A percentile compares a stretch with the other conserved stretches of the same genome.
These are phyloP conservation scores for Colletotrichum lupini DNA, from an alignment of 2,329 filamentous ascomycete species.

Conservation along the genomic window DNA sequence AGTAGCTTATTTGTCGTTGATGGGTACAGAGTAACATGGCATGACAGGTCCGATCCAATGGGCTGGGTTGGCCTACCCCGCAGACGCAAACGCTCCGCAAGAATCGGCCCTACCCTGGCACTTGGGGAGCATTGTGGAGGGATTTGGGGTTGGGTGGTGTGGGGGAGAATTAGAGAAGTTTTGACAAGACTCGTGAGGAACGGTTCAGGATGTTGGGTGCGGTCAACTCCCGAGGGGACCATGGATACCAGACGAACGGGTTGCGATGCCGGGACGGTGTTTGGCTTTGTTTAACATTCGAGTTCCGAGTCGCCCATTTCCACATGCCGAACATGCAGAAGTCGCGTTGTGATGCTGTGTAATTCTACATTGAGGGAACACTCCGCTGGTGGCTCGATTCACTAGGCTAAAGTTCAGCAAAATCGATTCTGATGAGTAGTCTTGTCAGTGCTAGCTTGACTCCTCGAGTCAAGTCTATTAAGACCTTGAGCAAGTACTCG, in stretches of 20 bases:
- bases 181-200: neutral
- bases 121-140: constrained; percentile 17
- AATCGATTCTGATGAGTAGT: neutral
- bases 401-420: neutral
- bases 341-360: too few relatives aligned
- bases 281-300: neutral
- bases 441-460: neutral
- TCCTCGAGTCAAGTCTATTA: neutral
- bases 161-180: constrained; percentile 6
- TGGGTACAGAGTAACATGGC: neutral
- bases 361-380: neutral
- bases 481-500: neutral
- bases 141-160: constrained; percentile 28
- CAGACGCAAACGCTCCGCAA: constrained; percentile 21
- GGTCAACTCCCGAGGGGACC: constrained; percentile 26
- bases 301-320: neutral
- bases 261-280: neutral
- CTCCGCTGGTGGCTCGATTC: neutral
- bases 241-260: neutral
- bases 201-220: neutral
- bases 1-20: neutral
- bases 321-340: neutral
- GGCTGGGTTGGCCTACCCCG: constrained; percentile 24
- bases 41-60: constrained; percentile 18
- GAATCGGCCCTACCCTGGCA: constrained; percentile 27